phyloP scores from a whole-genome alignment of 371 early-diverging fungal species.

The Dinochytrium kinnereticum region DNA sequence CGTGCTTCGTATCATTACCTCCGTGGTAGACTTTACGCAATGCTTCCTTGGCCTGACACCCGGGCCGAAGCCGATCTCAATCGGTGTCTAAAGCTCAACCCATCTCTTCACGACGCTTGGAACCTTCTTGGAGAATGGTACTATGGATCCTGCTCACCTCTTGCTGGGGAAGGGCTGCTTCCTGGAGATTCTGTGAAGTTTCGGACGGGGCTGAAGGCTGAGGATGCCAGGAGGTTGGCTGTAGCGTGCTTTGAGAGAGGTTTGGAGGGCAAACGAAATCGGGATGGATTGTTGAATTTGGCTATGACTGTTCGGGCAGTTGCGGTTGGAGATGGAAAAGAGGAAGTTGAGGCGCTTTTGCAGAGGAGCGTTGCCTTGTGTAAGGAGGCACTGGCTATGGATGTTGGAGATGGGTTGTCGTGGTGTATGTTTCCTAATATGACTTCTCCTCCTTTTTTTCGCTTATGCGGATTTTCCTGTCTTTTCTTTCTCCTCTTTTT shows the following conservation, averaged over 20 bases:
- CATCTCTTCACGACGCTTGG: constrained; percentile 10
- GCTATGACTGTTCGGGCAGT: constrained; percentile 9
- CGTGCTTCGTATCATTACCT: constrained; percentile 29
- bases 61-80: constrained; percentile 26
- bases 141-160: not conserved
- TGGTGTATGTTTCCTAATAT: constrained; percentile 27
- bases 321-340: not conserved
- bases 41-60: constrained; percentile 25
- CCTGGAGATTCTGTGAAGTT: not conserved
- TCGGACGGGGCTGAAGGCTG: not conserved
- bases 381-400: constrained; percentile 26
- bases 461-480: not conserved
- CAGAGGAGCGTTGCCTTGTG: constrained; percentile 32
- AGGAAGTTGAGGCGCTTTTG: not conserved
- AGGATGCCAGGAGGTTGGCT: constrained; percentile 15
- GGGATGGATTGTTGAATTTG: constrained; percentile 22
- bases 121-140: constrained; percentile 32
- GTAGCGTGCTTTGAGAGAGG: constrained; percentile 29
- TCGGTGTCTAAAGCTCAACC: constrained; percentile 21
- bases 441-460: not conserved
- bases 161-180: not conserved
- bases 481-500: not conserved
- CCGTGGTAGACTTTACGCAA: constrained; percentile 20
- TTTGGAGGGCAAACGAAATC: constrained; percentile 15
- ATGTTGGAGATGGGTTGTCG: constrained; percentile 23